Evolutionary conservation across 805 yeast genomes (phyloP), one percentile per base, ranked within the genome.

Genomic region (Clavispora phyllophila): DNA sequence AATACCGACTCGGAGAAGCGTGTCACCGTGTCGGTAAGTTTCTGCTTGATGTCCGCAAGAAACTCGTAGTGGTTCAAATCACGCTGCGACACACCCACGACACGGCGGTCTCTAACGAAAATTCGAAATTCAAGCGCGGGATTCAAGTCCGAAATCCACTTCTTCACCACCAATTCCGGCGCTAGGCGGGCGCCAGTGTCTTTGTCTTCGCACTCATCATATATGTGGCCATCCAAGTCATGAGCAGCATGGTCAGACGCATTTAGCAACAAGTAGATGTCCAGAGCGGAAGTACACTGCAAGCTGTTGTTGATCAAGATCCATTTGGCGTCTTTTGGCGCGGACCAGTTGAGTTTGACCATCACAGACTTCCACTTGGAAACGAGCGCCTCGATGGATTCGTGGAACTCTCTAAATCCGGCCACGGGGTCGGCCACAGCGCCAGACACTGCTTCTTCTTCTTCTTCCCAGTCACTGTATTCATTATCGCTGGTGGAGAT

Each of bases 261-360:
- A 55, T 91, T 91, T 41, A 93, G 63, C 8, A 93, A 63, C 37
- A 93, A 60, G 49, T 89, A 93, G 0, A 93, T 65, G 50, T 93
- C 99, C 29, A 82, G 75, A 0, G 84, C 79, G 25, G 73, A 75
- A 13, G 65, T 70, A 56, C 98, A 90, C 55, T 78, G 75, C 75
- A 84, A 76, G 3, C 87, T 74, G 54, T 87, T 86, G 25, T 84
- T 80, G 2, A 93, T 75, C 55, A 85, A 65, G 17, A 93, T 91
- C 99, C 98, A 93, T 0, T 82, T 77, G 1, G 98, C 87, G 64
- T 93, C 99, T 57, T 82, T 83, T 1, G 99, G 99, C 1, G 96
- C 85, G 0, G 97, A 88, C 99, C 99, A 93, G 68, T 93, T 93
- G 52, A 91, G 67, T 57, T 93, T 93, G 1, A 98, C 98, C 1